Evolutionary conservation across 805 yeast genomes (phyloP), one percentile per base, ranked within the genome.

Genomic region (Candida gorgasii): DNA sequence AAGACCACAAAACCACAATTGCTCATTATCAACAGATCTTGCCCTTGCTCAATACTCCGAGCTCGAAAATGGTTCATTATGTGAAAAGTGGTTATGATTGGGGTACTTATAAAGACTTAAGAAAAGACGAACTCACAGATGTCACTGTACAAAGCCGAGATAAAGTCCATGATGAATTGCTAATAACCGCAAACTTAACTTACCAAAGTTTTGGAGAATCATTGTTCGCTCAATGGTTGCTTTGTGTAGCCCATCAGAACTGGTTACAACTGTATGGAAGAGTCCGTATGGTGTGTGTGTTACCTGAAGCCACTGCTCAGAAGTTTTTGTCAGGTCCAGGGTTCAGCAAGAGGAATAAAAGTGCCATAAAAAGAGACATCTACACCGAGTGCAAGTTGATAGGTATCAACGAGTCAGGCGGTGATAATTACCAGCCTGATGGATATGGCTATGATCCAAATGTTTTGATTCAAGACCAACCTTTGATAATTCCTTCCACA

Each of bases 221-320:
- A 39, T 72, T 87, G 13, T 60, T 85, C 18, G 80, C 85, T 43
- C 96, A 88, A 62, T 85, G 89, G 80, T 59, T 85, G 23, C 76
- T 75, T 46, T 85, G 95, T 61, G 66, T 82, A 20, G 81, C 77
- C 0, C 74, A 82, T 56, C 69, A 75, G 37, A 86, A 85, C 54
- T 88, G 96, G 96, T 58, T 87, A 7, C 83, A 81, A 48, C 69
- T 72, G 50, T 85, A 75, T 60, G 75, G 95, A 7, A 74, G 84
- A 37, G 90, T 89, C 2, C 72, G 87, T 47, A 78, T 88, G 82
- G 63, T 90, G 17, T 62, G 85, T 12, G 79, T 90, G 80, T 69
- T 83, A 15, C 79, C 82, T 3, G 78, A 82, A 5, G 39, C 67
- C 0, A 79, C 86, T 1, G 72, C 72, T 4, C 52, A 44, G 17